A percentile compares a stretch with the other conserved stretches of the same genome.
Conservation (phyloP, 768 basidiomycete genomes). For the Serpula lacrymans region DNA sequence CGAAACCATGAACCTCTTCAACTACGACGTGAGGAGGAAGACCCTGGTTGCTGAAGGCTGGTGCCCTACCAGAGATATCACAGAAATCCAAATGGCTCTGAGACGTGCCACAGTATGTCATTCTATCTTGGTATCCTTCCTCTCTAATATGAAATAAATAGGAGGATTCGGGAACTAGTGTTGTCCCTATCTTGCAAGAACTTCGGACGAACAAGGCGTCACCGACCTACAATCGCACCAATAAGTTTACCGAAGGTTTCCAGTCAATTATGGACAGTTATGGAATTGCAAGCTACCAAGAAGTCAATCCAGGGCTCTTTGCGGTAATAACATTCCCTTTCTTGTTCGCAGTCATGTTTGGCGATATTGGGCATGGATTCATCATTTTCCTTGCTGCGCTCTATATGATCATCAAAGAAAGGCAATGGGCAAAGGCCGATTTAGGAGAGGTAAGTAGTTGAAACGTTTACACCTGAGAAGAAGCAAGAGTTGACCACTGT, state of each 20-base stretch:
- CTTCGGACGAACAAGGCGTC: slow-evolving; percentile 87
- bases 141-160: slow-evolving; percentile 12
- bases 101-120: slow-evolving; percentile 74
- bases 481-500: slow-evolving; percentile 1
- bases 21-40: slow-evolving; percentile 90
- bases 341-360: slow-evolving; percentile 99
- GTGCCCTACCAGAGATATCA: slow-evolving; percentile 93
- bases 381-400: slow-evolving; percentile 75
- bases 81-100: slow-evolving; percentile 80
- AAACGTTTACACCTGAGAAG: slow-evolving; percentile 8
- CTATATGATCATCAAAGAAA: slow-evolving; percentile 87
- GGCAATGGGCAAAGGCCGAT: slow-evolving; percentile 66
- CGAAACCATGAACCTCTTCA: slow-evolving; percentile 92
- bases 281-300: slow-evolving; percentile 91
- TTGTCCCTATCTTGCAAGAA: slow-evolving; percentile 91
- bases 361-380: slow-evolving; percentile 94
- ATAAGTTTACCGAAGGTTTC: slow-evolving; percentile 96
- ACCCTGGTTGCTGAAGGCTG: slow-evolving; percentile 97
- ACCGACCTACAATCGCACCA: slow-evolving; percentile 91
- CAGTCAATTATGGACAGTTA: slow-evolving; percentile 99
- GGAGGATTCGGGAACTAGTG: slow-evolving; percentile 90
- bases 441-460: slow-evolving; percentile 64
- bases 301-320: slow-evolving; percentile 95
- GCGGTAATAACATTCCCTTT: slow-evolving; percentile 94
- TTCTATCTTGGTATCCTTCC: neutral